Evolutionary conservation across 2,329 filamentous ascomycete species (phyloP).

Genomic region (Dothistroma pini): DNA sequence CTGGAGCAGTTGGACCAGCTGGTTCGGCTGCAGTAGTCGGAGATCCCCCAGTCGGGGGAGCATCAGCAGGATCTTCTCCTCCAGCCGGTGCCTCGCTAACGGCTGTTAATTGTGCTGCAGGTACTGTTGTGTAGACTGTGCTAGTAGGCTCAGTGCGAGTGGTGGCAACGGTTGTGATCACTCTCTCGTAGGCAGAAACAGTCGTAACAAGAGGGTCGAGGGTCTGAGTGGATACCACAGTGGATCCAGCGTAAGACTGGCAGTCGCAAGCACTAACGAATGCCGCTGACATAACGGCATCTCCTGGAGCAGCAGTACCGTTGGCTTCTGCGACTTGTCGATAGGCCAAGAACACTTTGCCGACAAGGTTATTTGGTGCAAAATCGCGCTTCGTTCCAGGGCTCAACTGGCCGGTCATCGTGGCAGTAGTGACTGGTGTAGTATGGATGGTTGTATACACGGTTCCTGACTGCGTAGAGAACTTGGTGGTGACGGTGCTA

Average conservation of each 20-base stretch:
- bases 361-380: conserved; percentile 8
- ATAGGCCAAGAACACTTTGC: conserved; percentile 15
- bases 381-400: conserved; percentile 16
- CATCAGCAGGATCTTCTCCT: background rate
- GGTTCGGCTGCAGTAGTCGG: conserved; percentile 4
- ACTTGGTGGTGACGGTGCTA: conserved; percentile 20
- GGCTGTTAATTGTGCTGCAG: background rate
- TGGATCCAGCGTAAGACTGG: conserved; percentile 24
- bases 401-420: conserved; percentile 17
- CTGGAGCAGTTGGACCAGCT: conserved; percentile 25
- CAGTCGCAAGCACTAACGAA: conserved; percentile 36
- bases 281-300: conserved; percentile 21
- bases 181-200: conserved; percentile 18
- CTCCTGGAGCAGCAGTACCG: conserved; percentile 10
- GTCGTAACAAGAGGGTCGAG: conserved; percentile 20
- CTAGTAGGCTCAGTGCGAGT: conserved; percentile 19
- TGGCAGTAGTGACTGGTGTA: conserved; percentile 24
- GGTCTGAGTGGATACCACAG: conserved; percentile 30
- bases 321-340: conserved; percentile 18
- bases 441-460: conserved; percentile 17
- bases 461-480: conserved; percentile 25
- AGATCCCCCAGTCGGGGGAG: background rate
- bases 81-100: background rate
- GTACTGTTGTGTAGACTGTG: conserved; percentile 17
- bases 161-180: conserved; percentile 22